Evolutionary conservation across 441 rosid species (phyloP).

Genomic region (Erysimum pusillum): DNA sequence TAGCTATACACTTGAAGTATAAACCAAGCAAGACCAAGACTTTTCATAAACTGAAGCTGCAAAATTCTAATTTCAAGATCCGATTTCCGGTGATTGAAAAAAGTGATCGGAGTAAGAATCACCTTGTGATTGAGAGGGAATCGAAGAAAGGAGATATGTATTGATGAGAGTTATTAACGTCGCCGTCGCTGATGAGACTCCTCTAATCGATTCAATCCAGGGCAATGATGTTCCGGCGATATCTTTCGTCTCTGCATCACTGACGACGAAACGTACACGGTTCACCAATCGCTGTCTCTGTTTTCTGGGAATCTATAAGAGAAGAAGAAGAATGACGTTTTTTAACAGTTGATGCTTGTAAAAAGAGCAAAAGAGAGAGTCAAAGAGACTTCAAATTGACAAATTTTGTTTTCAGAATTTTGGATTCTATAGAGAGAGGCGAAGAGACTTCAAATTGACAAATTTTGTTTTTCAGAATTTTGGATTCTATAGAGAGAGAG

Average conservation of each 20-base stretch:
- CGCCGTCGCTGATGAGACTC: slow-evolving; percentile 2
- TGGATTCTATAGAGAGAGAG: slow-evolving; percentile 5
- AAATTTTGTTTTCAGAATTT: background rate
- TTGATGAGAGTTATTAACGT: background rate
- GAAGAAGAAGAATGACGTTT: slow-evolving; percentile 4
- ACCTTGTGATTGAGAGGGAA: slow-evolving; percentile 25
- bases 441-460: slow-evolving; percentile 36
- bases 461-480: background rate
- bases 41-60: slow-evolving; percentile 16
- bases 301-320: slow-evolving; percentile 19
- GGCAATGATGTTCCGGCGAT: slow-evolving; percentile 19
- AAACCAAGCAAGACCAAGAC: background rate
- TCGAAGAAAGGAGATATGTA: slow-evolving; percentile 6
- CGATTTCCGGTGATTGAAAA: background rate
- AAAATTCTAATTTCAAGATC: background rate
- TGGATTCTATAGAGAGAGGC: background rate
- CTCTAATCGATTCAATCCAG: background rate
- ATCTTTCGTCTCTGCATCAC: slow-evolving; percentile 19
- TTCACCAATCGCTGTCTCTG: slow-evolving; percentile 6
- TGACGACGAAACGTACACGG: slow-evolving; percentile 26
- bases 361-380: slow-evolving; percentile 20
- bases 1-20: no score
- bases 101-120: slow-evolving; percentile 22
- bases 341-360: slow-evolving; percentile 14
- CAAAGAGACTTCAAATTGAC: slow-evolving; percentile 39